Conservation (phyloP, 768 basidiomycete species). For the Clavulina sp. region DNA sequence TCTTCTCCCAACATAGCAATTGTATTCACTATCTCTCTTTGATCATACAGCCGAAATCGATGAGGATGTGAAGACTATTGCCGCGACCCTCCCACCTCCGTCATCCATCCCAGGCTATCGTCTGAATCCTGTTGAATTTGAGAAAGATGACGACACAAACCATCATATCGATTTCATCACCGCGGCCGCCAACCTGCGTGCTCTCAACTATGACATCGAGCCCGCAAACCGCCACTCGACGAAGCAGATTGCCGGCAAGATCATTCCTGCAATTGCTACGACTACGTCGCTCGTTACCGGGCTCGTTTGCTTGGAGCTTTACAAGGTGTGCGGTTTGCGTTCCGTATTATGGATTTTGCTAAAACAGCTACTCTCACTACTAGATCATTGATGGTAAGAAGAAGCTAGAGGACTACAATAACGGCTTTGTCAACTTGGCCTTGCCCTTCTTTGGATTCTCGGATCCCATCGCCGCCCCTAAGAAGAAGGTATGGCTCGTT, state of each 20-base stretch:
- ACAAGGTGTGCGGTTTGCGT: constrained; percentile 47
- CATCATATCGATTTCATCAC: constrained; percentile 99
- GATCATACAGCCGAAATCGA: constrained; percentile 13
- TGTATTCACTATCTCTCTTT: background rate
- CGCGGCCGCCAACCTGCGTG: constrained; percentile 89
- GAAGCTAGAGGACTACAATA: constrained; percentile 90
- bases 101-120: constrained; percentile 93
- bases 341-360: background rate
- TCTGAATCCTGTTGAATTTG: constrained; percentile 87
- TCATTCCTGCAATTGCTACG: constrained; percentile 98
- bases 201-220: constrained; percentile 82
- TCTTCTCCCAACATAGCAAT: too few species aligned
- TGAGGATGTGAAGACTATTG: constrained; percentile 30
- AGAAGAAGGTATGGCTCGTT: constrained; percentile 39
- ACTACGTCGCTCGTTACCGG: constrained; percentile 94
- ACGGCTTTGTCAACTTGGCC: constrained; percentile 94
- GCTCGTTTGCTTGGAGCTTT: constrained; percentile 86
- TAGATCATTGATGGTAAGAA: constrained; percentile 92
- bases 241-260: constrained; percentile 97
- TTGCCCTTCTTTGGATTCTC: constrained; percentile 99
- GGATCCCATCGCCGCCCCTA: constrained; percentile 80
- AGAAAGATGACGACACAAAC: constrained; percentile 98
- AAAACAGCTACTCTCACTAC: background rate
- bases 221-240: constrained; percentile 80
- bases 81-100: constrained; percentile 65